Evolutionary conservation across 106 monocot genomes (phyloP), one percentile per base, ranked within the genome.

Genomic region (Agapanthus africanus): DNA sequence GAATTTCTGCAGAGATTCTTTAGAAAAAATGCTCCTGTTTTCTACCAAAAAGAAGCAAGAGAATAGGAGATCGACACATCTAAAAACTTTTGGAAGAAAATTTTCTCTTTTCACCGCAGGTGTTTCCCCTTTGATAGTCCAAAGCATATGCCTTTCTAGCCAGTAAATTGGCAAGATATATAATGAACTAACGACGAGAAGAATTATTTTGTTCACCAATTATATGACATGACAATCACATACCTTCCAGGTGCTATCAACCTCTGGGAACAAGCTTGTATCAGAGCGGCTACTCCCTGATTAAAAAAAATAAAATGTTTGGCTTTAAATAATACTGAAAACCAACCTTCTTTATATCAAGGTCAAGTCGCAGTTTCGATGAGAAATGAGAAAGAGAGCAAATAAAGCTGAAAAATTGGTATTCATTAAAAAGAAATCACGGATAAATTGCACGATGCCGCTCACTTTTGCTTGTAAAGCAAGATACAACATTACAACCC

Each of bases 241-340:
- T 91, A 95, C 95, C 70, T 91, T 91, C 91, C 95, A 95, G 23
- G 75, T 79, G 64, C 95, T 88, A 66, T 86, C 81, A 46, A 85
- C 95, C 50, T 84, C 83, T 37, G 95, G 95, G 70, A 95, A 95
- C 51, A 91, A 73, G 75, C 71, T 74, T 75, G 71, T 76, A 61
- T 79, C 86, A 71, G 78, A 37, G 15, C 40, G 63, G 31, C 77
- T 64, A 70, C 66, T 73, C 7, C 90, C 85, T 86, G 36, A 35
- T 71, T 47, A 67, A 14, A 72, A 56, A 49, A 72, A 25, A 21
- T 7, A 26, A 54, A 54, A 41, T 25, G 35, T 40, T 66, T 66
- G 21, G 22, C 21, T 7, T 47, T 30, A 60, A 10, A 11, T 35
- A 47, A 30, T 19, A 47, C 7, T 30, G 22, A 36, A 37, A 36